These are phyloP conservation scores for Trametes hirsuta DNA, from an alignment of 1,284 basidiomycete species.

Conservation along the genomic window DNA sequence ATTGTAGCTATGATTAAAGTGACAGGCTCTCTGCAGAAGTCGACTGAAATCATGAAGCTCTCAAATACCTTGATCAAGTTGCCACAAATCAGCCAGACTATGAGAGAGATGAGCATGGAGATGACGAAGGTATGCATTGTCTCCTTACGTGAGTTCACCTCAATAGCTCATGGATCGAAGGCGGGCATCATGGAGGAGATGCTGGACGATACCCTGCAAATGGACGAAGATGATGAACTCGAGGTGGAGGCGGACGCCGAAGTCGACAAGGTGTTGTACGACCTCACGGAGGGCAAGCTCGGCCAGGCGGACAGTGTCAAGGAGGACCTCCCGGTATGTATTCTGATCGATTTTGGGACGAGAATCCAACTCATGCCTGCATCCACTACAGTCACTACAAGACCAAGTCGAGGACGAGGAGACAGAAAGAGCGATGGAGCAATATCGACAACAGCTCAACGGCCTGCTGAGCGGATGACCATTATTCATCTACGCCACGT, in stretches of 20 bases:
- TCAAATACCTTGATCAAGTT: slow-evolving; percentile 92
- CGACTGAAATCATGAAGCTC: slow-evolving; percentile 98
- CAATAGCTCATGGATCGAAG: slow-evolving; percentile 44
- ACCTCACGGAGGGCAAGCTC: slow-evolving; percentile 95
- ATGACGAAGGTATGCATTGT: slow-evolving; percentile 85
- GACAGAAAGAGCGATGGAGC: slow-evolving; percentile 83
- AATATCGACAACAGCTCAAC: slow-evolving; percentile 84
- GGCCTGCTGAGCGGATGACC: slow-evolving; percentile 76
- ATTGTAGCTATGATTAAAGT: slow-evolving; percentile 95
- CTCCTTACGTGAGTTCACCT: neutral
- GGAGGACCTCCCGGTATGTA: slow-evolving; percentile 78
- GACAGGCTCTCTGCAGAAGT: slow-evolving; percentile 95
- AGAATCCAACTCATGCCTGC: neutral
- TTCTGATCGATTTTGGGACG: neutral
- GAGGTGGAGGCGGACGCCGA: slow-evolving; percentile 98
- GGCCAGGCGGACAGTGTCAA: slow-evolving; percentile 80
- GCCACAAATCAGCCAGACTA: slow-evolving; percentile 89
- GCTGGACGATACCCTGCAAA: slow-evolving; percentile 84
- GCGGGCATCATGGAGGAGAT: slow-evolving; percentile 94
- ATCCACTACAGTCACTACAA: slow-evolving; percentile 47
- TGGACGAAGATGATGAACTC: slow-evolving; percentile 92
- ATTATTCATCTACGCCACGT: neutral
- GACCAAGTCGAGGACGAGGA: slow-evolving; percentile 77
- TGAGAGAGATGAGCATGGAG: slow-evolving; percentile 99
- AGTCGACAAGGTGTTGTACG: slow-evolving; percentile 95